Percentiles rank a stretch among this genome's conserved stretches.
Evolutionary conservation across 257 asterid species (phyloP).

Genomic region (Solanum sejunctum): DNA sequence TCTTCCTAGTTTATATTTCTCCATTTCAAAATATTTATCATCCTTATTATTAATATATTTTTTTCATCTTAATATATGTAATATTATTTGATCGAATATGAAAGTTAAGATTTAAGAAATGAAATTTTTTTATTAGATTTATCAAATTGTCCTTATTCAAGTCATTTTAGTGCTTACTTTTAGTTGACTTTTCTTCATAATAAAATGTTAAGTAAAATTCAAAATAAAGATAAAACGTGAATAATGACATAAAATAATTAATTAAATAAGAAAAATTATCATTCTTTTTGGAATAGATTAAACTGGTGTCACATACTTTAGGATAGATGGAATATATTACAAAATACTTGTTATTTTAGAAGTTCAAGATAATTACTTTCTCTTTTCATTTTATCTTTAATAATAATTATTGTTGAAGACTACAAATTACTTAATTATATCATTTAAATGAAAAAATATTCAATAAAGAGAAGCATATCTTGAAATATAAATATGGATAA

Average conservation of each 20-base stretch:
- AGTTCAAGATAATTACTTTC: neutral
- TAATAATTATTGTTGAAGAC: neutral
- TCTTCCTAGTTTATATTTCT: neutral
- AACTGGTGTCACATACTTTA: too few species aligned
- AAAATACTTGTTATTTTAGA: neutral
- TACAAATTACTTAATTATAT: neutral
- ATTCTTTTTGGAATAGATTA: neutral
- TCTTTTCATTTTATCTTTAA: neutral
- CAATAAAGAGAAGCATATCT: neutral
- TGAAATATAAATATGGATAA: neutral
- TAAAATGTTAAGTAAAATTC: neutral
- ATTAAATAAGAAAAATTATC: neutral
- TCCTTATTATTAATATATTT: too few species aligned
- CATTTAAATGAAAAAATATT: neutral
- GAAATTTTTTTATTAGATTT: too few species aligned
- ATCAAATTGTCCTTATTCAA: neutral
- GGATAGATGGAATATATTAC: neutral
- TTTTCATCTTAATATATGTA: too few species aligned
- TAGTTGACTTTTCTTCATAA: neutral
- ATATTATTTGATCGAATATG: too few species aligned
- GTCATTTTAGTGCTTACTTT: neutral
- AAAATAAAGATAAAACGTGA: neutral
- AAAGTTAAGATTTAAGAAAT: too few species aligned
- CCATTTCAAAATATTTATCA: too few species aligned
- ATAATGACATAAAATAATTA: neutral